Evolutionary conservation across 2,329 filamentous ascomycete genomes (phyloP).

Genomic region (Tolypocladium inflatum): DNA sequence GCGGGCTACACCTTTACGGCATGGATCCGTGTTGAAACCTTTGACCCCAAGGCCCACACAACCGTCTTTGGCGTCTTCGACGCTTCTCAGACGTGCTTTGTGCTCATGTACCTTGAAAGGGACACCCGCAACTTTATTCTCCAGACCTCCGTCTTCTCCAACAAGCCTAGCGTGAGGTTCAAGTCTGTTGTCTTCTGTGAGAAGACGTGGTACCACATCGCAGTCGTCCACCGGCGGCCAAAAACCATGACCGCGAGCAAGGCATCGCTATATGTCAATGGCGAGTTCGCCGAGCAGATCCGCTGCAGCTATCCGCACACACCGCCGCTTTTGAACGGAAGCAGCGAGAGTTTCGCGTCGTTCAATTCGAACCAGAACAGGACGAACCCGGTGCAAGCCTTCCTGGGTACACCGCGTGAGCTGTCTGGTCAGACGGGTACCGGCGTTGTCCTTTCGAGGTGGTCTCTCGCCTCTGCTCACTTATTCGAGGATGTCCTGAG

Average conservation of each 20-base stretch:
- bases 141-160: constrained; percentile 84
- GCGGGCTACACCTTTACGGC: constrained; percentile 84
- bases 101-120: constrained; percentile 87
- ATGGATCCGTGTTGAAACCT: constrained; percentile 83
- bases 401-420: constrained; percentile 85
- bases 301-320: constrained; percentile 79
- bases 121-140: constrained; percentile 91
- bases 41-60: constrained; percentile 77
- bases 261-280: constrained; percentile 83
- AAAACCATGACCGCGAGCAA: constrained; percentile 69
- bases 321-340: constrained; percentile 54
- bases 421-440: constrained; percentile 67
- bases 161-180: constrained; percentile 85
- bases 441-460: constrained; percentile 65
- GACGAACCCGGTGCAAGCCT: constrained; percentile 72
- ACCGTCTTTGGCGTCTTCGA: constrained; percentile 96
- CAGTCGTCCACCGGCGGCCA: constrained; percentile 72
- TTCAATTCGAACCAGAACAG: constrained; percentile 50
- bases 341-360: constrained; percentile 60
- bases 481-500: constrained; percentile 81
- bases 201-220: constrained; percentile 86
- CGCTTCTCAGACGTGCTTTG: constrained; percentile 81
- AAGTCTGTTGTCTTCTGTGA: constrained; percentile 70
- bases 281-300: constrained; percentile 86
- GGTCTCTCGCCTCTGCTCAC: constrained; percentile 85